Percentiles rank a stretch among this genome's conserved stretches.
phyloP scores from a whole-genome alignment of 495 filamentous ascomycete species.

The Penicillium pulvis region DNA sequence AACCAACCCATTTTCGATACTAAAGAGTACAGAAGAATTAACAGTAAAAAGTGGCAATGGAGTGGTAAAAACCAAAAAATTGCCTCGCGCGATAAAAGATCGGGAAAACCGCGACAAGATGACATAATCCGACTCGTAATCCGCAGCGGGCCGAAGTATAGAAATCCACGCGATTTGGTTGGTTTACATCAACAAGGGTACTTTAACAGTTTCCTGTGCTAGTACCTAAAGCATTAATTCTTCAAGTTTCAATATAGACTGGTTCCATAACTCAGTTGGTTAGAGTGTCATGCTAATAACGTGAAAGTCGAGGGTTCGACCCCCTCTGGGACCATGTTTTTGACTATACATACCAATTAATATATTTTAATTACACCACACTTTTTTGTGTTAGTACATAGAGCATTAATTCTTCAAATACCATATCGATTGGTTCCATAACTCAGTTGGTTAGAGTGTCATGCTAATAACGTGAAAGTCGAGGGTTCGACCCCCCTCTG shows the following conservation, averaged over 20 bases:
- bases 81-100: slow-evolving; percentile 24
- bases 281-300: slow-evolving; percentile 30
- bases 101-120: slow-evolving; percentile 57
- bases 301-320: slow-evolving; percentile 26
- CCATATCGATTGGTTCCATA: no score
- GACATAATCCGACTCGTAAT: slow-evolving; percentile 51
- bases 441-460: no score
- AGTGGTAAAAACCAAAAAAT: slow-evolving; percentile 11
- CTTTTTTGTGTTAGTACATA: no score
- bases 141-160: slow-evolving; percentile 3
- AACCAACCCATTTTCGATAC: slow-evolving; percentile 86
- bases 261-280: slow-evolving; percentile 31
- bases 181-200: background rate
- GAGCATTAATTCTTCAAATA: no score
- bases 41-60: slow-evolving; percentile 7
- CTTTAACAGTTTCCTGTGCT: no score
- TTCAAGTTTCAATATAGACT: no score
- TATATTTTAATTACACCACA: no score
- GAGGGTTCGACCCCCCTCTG: no score
- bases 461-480: no score
- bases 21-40: background rate
- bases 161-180: slow-evolving; percentile 7
- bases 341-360: no score
- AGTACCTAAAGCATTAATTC: no score
- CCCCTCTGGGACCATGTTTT: slow-evolving; percentile 17